Conservation (phyloP, 2,329 filamentous ascomycete genomes). For the Cordyceps militaris region DNA sequence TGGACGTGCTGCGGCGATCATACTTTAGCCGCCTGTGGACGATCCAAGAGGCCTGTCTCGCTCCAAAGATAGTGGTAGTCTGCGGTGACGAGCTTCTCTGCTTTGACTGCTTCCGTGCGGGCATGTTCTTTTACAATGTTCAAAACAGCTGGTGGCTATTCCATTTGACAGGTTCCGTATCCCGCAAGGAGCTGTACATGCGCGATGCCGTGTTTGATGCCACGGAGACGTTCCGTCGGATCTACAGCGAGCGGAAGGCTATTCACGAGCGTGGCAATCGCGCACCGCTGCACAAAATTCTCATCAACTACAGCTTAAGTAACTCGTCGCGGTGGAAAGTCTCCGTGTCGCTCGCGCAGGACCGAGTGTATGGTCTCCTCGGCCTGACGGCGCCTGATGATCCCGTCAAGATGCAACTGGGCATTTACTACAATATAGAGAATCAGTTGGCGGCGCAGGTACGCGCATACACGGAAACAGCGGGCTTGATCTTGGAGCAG, state of each 20-base stretch:
- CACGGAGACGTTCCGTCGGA: conserved; percentile 18
- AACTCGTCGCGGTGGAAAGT: conserved; percentile 20
- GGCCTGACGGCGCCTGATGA: conserved; percentile 23
- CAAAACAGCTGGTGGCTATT: conserved; percentile 25
- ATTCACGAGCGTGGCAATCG: conserved; percentile 20
- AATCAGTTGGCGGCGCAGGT: conserved; percentile 11
- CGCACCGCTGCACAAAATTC: conserved; percentile 21
- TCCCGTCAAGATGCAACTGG: conserved; percentile 9
- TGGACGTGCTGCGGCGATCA: conserved; percentile 21
- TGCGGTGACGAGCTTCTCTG: conserved; percentile 22
- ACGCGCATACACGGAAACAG: conserved; percentile 18
- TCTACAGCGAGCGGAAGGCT: conserved; percentile 25
- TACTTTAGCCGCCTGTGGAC: conserved; percentile 30
- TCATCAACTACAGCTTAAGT: conserved; percentile 24
- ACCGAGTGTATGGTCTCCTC: conserved; percentile 26
- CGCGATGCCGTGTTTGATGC: conserved; percentile 20
- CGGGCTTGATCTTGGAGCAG: conserved; percentile 18
- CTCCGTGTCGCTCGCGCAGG: conserved; percentile 22
- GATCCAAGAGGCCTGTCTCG: conserved; percentile 27
- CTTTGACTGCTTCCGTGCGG: conserved; percentile 22
- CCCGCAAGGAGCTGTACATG: conserved; percentile 14
- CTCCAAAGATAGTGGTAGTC: conserved; percentile 18
- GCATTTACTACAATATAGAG: conserved; percentile 14
- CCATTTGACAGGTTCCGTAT: conserved; percentile 4
- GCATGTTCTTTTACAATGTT: conserved; percentile 23